Evolutionary conservation across 83 land plant species (phyloP), one percentile per base, ranked within the genome.

Genomic region (Picea mariana): DNA sequence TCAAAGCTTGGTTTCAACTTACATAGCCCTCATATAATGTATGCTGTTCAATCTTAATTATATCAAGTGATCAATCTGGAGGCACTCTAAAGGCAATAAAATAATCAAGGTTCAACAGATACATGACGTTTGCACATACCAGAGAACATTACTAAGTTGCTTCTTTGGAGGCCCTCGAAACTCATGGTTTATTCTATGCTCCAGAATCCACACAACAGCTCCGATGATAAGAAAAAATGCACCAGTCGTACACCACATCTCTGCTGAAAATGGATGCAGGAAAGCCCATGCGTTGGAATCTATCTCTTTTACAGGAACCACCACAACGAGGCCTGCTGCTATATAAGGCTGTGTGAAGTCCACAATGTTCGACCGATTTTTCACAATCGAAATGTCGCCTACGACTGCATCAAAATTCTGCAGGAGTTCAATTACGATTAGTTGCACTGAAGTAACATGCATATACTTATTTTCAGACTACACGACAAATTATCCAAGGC

Each of bases 281-380:
- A 95, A 95, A 20, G 94, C 93, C 95, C 93, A 95, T 6, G 95
- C 88, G 85, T 84, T 82, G 23, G 90, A 79, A 21, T 78, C 60
- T 55, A 78, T 17, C 69, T 76, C 82, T 62, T 79, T 87, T 11
- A 87, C 63, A 13, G 91, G 93, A 40, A 93, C 95, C 1, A 95
- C 90, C 5, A 95, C 89, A 7, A 91, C 97, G 17, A 95, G 83
- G 9, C 95, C 97, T 1, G 98, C 89, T 24, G 88, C 88, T 12
- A 87, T 76, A 72, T 89, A 95, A n/a, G 97, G 98, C 65, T 92
- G 98, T 16, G 97, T 92, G 78, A 95, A 95, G 82, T 95, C 98
- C 65, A 89, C 97, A 20, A 89, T 80, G 73, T 64, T 90, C 38
- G 95, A 84, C 17, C 98, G 77, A 69, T 84, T 90, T 0, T 90